phyloP scores from a whole-genome alignment of 306 rosid genomes.

The Prunus mira region DNA sequence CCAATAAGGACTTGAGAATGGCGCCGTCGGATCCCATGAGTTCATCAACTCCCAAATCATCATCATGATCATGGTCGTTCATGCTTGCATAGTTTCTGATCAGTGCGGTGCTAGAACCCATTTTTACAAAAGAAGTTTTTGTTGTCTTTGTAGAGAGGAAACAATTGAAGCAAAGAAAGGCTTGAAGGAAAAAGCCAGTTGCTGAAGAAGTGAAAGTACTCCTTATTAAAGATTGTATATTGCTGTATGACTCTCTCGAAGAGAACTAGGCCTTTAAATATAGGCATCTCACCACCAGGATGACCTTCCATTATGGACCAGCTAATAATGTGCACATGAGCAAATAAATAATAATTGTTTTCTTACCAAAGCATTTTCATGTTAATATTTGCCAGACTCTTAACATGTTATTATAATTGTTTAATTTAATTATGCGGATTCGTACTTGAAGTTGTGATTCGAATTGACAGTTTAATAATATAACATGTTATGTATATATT shows the following conservation, averaged over 20 bases:
- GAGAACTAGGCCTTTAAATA: background rate
- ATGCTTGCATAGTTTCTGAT: constrained; percentile 1
- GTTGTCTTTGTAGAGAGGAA: background rate
- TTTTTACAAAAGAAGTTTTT: background rate
- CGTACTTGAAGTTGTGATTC: too few species aligned
- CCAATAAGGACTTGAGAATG: constrained; percentile 41
- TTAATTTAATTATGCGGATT: too few species aligned
- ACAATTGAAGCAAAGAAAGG: background rate
- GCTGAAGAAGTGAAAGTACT: background rate
- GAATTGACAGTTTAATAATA: too few species aligned
- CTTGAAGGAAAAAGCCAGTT: background rate
- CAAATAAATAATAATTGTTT: background rate
- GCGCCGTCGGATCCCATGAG: constrained; percentile 29
- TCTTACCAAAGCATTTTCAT: background rate
- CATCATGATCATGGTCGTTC: constrained; percentile 4
- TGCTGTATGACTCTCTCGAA: background rate
- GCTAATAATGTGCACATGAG: background rate
- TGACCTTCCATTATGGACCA: background rate
- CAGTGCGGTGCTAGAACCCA: constrained; percentile 3
- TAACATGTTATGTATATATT: background rate
- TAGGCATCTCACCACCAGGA: background rate
- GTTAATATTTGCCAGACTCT: background rate
- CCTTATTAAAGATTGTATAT: background rate
- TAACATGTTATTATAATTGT: background rate
- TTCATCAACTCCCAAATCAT: constrained; percentile 21